Percentiles rank a stretch among this genome's conserved stretches.
These are phyloP conservation scores for Daphne laureola DNA, from an alignment of 441 rosid species.

Conservation along the genomic window DNA sequence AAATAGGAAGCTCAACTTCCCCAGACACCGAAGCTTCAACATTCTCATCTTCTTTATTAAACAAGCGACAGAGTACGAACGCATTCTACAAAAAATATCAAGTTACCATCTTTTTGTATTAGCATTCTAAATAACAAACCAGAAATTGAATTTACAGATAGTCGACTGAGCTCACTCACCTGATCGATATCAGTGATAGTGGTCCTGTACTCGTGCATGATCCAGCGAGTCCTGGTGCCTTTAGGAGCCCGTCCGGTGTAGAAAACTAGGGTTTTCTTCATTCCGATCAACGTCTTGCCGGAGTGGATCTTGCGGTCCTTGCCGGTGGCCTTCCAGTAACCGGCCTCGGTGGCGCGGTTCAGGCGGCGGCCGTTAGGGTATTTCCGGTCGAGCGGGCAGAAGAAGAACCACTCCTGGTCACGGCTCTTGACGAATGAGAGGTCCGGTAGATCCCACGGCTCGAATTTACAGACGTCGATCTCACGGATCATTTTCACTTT, in stretches of 20 bases:
- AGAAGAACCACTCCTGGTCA: constrained; percentile 84
- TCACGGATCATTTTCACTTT: constrained; percentile 54
- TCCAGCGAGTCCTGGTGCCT: constrained; percentile 66
- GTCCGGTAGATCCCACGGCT: constrained; percentile 87
- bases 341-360: constrained; percentile 72
- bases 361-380: constrained; percentile 64
- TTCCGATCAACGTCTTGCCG: constrained; percentile 46
- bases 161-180: constrained; percentile 71
- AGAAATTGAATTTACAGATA: neutral
- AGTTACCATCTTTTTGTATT: neutral
- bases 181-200: constrained; percentile 60
- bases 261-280: constrained; percentile 82
- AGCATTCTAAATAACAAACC: neutral
- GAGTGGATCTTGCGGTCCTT: constrained; percentile 68
- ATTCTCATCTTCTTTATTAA: constrained; percentile 50
- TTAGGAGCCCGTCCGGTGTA: constrained; percentile 71
- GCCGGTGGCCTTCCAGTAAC: constrained; percentile 94
- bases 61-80: constrained; percentile 67
- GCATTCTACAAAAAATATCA: constrained; percentile 36
- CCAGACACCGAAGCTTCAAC: constrained; percentile 26
- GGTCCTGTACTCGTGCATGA: constrained; percentile 84
- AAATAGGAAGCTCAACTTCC: constrained; percentile 30
- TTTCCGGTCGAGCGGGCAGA: constrained; percentile 76
- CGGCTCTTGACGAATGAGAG: constrained; percentile 42
- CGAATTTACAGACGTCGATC: constrained; percentile 75